phyloP scores from a whole-genome alignment of 345 rosid genomes.

The Boechera retrofracta region DNA sequence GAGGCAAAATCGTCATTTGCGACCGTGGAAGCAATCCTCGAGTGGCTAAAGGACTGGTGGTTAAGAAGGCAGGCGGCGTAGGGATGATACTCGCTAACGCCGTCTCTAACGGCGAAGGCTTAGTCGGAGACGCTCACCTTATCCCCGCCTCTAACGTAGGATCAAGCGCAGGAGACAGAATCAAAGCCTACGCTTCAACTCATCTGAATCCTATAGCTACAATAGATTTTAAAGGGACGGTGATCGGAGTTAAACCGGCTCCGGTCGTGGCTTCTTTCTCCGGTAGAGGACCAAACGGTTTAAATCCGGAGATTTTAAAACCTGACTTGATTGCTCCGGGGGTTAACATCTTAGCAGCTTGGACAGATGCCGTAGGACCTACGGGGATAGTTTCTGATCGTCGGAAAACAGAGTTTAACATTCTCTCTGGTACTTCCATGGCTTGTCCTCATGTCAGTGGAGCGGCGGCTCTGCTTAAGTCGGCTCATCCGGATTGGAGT shows the following conservation, averaged over 20 bases:
- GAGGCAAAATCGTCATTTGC: conserved; percentile 73
- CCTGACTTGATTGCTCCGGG: conserved; percentile 68
- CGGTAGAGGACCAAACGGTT: conserved; percentile 67
- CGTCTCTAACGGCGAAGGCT: conserved; percentile 71
- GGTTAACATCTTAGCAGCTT: conserved; percentile 69
- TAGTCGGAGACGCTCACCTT: conserved; percentile 77
- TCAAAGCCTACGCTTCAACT: conserved; percentile 57
- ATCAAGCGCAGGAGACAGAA: conserved; percentile 61
- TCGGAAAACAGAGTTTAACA: conserved; percentile 73
- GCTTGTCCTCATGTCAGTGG: conserved; percentile 86
- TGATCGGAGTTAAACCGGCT: conserved; percentile 73
- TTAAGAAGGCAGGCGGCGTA: conserved; percentile 73
- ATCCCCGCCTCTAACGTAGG: conserved; percentile 71
- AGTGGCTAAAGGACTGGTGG: conserved; percentile 81
- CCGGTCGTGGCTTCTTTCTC: conserved; percentile 84
- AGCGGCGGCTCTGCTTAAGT: conserved; percentile 77
- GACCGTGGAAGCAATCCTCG: conserved; percentile 75
- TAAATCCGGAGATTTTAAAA: conserved; percentile 74
- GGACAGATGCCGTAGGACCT: conserved; percentile 78
- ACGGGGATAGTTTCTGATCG: conserved; percentile 65
- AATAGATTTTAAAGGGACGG: conserved; percentile 66
- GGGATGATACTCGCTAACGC: conserved; percentile 85
- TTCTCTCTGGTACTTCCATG: conserved; percentile 80
- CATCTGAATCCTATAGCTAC: conserved; percentile 54
- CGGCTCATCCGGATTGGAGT: conserved; percentile 76